phyloP scores from a whole-genome alignment of 257 asterid genomes.

The Gentiana straminea region DNA sequence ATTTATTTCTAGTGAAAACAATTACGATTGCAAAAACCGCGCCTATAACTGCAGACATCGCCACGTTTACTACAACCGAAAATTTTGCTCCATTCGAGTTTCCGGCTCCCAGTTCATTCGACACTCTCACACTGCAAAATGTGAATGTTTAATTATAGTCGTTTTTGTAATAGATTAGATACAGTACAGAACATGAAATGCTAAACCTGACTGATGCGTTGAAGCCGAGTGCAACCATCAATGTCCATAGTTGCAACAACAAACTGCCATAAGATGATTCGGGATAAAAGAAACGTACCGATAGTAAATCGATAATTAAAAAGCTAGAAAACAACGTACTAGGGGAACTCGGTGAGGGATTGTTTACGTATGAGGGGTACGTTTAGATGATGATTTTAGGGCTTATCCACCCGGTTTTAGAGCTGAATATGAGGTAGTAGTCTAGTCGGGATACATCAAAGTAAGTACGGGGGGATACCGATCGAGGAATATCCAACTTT shows the following conservation, averaged over 20 bases:
- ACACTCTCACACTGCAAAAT: conserved; percentile 29
- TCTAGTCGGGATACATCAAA: no score
- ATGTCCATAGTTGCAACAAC: conserved; percentile 27
- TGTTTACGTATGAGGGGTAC: no score
- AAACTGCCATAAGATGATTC: conserved; percentile 13
- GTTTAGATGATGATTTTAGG: no score
- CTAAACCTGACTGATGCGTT: conserved; percentile 24
- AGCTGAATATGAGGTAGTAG: no score
- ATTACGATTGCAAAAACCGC: conserved; percentile 13
- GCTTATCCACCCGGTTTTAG: no score
- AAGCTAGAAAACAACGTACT: background rate
- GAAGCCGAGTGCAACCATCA: conserved; percentile 30
- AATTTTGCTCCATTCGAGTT: conserved; percentile 23
- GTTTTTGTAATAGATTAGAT: no score
- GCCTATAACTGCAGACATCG: conserved; percentile 22
- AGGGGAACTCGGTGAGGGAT: no score
- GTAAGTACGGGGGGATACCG: no score
- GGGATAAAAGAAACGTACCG: no score
- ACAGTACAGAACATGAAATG: background rate
- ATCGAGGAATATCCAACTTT: no score
- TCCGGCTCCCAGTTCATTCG: conserved; percentile 35
- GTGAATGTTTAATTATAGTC: background rate
- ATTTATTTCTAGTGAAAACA: conserved; percentile 13
- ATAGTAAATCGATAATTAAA: background rate
- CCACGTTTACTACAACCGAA: conserved; percentile 16